phyloP scores from a whole-genome alignment of 805 yeast species.

The Candida endomychidarum region DNA sequence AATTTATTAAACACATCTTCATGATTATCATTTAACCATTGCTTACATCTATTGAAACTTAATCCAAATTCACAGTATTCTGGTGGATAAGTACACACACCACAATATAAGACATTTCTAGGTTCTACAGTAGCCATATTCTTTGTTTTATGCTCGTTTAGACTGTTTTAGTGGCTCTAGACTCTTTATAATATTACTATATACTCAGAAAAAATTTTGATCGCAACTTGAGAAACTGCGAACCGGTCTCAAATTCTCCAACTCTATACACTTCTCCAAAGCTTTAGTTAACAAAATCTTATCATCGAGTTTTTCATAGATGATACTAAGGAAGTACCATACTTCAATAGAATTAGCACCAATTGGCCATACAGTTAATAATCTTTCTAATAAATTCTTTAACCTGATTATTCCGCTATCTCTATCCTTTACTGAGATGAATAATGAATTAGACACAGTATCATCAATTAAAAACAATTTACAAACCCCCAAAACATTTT shows the following conservation, averaged over 20 bases:
- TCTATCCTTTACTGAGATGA: slow-evolving; percentile 55
- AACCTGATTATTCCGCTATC: slow-evolving; percentile 61
- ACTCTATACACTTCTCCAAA: slow-evolving; percentile 62
- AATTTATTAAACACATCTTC: slow-evolving; percentile 55
- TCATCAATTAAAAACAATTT: slow-evolving; percentile 48
- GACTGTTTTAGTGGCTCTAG: background rate
- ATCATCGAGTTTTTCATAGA: slow-evolving; percentile 62
- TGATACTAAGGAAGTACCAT: slow-evolving; percentile 65
- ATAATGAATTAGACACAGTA: slow-evolving; percentile 32
- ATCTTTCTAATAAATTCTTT: slow-evolving; percentile 44
- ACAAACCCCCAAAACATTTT: slow-evolving; percentile 56
- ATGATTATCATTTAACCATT: slow-evolving; percentile 68
- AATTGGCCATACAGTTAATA: slow-evolving; percentile 37
- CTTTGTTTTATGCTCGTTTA: too few species aligned
- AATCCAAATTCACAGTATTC: slow-evolving; percentile 93
- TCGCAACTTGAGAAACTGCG: slow-evolving; percentile 36
- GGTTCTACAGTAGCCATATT: slow-evolving; percentile 23
- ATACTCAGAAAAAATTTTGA: slow-evolving; percentile 13
- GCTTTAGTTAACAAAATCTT: slow-evolving; percentile 45
- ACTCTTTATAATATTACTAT: background rate
- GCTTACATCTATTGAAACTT: slow-evolving; percentile 75
- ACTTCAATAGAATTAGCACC: slow-evolving; percentile 52
- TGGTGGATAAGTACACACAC: slow-evolving; percentile 79
- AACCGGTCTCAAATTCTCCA: slow-evolving; percentile 63
- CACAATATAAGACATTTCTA: slow-evolving; percentile 62